Evolutionary conservation across 306 rosid species (phyloP), one percentile per base, ranked within the genome.

Genomic region (Sphenostylis stenocarpa): DNA sequence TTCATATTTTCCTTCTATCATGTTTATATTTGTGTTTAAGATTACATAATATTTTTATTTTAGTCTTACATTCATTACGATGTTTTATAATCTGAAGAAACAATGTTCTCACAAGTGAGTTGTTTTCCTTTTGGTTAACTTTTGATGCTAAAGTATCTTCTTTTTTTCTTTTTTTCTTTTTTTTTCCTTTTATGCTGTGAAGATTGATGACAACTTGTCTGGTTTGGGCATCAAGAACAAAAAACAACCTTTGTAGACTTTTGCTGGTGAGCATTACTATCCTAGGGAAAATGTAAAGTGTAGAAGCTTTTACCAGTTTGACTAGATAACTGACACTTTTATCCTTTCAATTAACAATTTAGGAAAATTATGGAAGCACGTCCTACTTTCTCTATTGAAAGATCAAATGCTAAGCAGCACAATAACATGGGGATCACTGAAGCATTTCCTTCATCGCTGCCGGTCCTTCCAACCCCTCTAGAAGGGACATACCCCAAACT

Each of bases 341-440:
- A 45, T 48, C 41, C 62, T 58, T 85, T 84, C 61, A 83, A 67
- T 49, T 44, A 65, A 84, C 43, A 36, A 85, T 41, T 58, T 64
- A 86, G 96, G 87, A 77, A 78, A 78, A 83, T 70, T 70, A 86
- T 95, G 97, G 96, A 90, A 87, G 98, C 93, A 45, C 93, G 88
- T 43, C 86, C 90, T 83, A 85, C 90, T 68, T 75, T 86, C 55
- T 81, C 96, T 20, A 43, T 91, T 78, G 85, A 77, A 69, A 86
- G 92, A 83, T 84, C 97, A 70, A 86, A 85, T 82, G 80, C 88
- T 62, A 87, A 85, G 77, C 88, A 90, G 83, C 85, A 84, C 77
- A 86, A 68, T 72, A 83, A 71, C 83, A 84, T 89, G 84, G 97
- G 92, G 68, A 86, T 85, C 68, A 73, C 96, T 55, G 91, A 86